phyloP scores from a whole-genome alignment of 192 early-diverging fungal genomes.

The Martensiomyces pterosporus region DNA sequence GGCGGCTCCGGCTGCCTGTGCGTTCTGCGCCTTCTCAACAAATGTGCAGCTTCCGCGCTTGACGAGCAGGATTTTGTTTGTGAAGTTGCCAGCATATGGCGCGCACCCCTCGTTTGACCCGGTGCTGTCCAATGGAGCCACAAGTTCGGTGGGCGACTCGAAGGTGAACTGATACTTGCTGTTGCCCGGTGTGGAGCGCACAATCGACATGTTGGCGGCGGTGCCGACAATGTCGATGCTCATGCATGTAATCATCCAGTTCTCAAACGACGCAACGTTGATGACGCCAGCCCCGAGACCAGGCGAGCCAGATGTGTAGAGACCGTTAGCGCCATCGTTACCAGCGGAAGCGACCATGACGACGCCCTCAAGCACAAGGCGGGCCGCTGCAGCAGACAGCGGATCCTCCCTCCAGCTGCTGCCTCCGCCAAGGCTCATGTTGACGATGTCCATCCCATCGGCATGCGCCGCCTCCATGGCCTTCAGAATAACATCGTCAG shows the following conservation, averaged over 20 bases:
- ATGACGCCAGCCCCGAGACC: slow-evolving; percentile 54
- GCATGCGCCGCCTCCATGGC: slow-evolving; percentile 67
- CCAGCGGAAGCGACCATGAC: slow-evolving; percentile 60
- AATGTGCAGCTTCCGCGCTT: slow-evolving; percentile 69
- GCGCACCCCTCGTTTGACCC: slow-evolving; percentile 57
- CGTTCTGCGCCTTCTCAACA: slow-evolving; percentile 56
- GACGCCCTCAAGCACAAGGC: slow-evolving; percentile 34
- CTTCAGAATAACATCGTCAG: slow-evolving; percentile 66
- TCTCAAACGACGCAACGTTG: slow-evolving; percentile 53
- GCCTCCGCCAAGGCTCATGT: slow-evolving; percentile 74
- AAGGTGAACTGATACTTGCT: slow-evolving; percentile 45
- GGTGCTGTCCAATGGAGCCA: slow-evolving; percentile 42
- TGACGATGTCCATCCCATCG: slow-evolving; percentile 78
- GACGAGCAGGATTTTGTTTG: slow-evolving; percentile 56
- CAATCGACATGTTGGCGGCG: slow-evolving; percentile 41
- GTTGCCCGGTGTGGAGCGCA: slow-evolving; percentile 43
- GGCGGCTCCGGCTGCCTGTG: slow-evolving; percentile 55
- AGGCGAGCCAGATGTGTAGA: slow-evolving; percentile 58
- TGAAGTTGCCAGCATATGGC: slow-evolving; percentile 33
- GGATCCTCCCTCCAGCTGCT: slow-evolving; percentile 60
- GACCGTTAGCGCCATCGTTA: slow-evolving; percentile 64
- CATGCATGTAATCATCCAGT: slow-evolving; percentile 41
- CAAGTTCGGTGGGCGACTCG: slow-evolving; percentile 26
- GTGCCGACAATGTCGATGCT: slow-evolving; percentile 36
- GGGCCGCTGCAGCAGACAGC: slow-evolving; percentile 56